Evolutionary conservation across 768 basidiomycete species (phyloP).

Genomic region (Mycena venus): DNA sequence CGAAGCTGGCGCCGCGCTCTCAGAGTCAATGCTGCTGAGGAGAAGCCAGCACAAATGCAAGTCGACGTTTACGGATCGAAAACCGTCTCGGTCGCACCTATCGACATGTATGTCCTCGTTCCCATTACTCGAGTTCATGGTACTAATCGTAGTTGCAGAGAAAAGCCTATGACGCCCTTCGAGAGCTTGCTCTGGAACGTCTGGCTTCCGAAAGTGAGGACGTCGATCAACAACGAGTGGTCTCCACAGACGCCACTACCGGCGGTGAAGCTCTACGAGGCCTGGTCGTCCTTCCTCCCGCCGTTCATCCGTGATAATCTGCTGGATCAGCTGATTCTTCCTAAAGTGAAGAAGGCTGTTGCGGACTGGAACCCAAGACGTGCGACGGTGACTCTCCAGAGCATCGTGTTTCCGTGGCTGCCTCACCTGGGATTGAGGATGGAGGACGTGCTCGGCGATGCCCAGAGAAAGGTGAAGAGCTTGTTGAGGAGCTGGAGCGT

Average conservation of each 20-base stretch:
- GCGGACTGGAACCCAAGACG: slow-evolving; percentile 84
- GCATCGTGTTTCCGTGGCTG: slow-evolving; percentile 95
- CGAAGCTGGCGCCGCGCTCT: slow-evolving; percentile 78
- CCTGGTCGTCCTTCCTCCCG: slow-evolving; percentile 90
- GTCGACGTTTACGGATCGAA: slow-evolving; percentile 72
- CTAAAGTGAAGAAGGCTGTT: slow-evolving; percentile 89
- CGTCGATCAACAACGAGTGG: slow-evolving; percentile 97
- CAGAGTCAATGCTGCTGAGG: slow-evolving; percentile 66
- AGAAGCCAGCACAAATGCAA: slow-evolving; percentile 55
- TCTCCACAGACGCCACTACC: slow-evolving; percentile 77
- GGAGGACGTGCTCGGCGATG: slow-evolving; percentile 89
- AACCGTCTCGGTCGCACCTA: slow-evolving; percentile 43
- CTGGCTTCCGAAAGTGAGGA: slow-evolving; percentile 96
- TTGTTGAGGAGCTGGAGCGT: slow-evolving; percentile 82
- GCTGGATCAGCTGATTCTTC: slow-evolving; percentile 94
- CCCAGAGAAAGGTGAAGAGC: slow-evolving; percentile 86
- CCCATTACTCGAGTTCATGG: slow-evolving; percentile 7
- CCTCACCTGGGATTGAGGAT: slow-evolving; percentile 87
- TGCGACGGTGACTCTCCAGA: slow-evolving; percentile 72
- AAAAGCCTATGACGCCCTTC: slow-evolving; percentile 90
- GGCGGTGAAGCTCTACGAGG: slow-evolving; percentile 87
- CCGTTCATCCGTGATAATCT: slow-evolving; percentile 94
- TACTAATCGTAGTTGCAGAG: slow-evolving; percentile 47
- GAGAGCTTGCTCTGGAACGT: slow-evolving; percentile 95
- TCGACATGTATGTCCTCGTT: slow-evolving; percentile 52